Base-by-base conservation (phyloP, 768 basidiomycete genomes). In the Clitopilus passeckerianus region DNA sequence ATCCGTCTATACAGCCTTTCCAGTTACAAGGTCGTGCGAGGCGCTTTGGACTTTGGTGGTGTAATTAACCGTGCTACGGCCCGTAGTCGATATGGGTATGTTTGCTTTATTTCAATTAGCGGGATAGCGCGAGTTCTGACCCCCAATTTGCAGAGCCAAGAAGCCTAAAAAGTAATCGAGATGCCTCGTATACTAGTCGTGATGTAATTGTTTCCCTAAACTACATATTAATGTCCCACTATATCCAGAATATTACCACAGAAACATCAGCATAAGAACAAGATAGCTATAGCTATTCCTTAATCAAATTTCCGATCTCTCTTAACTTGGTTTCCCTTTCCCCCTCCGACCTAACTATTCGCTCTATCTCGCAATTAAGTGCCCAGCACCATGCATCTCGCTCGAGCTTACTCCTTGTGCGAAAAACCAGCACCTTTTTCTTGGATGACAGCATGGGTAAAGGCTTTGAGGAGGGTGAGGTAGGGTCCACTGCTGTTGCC, bases 381-480 rank as follows among this genome's bases (percentile, higher is more conserved):
- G 92, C 93, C 90, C 91, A 97, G 65, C 93, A 93, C 95, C 95
- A 98, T 27, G 88, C 81, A 71, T 98, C 95, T 27, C 95, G 78
- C 72, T 98, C 96, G 35, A 98, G 76, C 73, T 87, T 86, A 67
- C 86, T 93, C 68, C 94, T 79, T 56, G 89, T 86, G 61, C 86
- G 81, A 64, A 90, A 88, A 1, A 94, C 80, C 15, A 81, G 65
- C 58, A 86, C 64, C 69, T 87, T 86, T 60, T 83, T 75, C 65
- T 85, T 86, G 60, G 76, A 78, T 50, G 79, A 85, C 57, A 87
- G 72, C 23, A 74, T 68, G 33, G 82, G 91, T 34, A 86, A 64
- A 8, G 61, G 58, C 58, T 71, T 70, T 22, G 67, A 57, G 56
- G 68, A 54, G 27, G 72, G 66, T 35, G 72, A 67, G 23, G 66